Percentiles rank a stretch among this genome's conserved stretches.
Evolutionary conservation across 306 rosid species (phyloP).

Genomic region (Begonia fuchsioides): DNA sequence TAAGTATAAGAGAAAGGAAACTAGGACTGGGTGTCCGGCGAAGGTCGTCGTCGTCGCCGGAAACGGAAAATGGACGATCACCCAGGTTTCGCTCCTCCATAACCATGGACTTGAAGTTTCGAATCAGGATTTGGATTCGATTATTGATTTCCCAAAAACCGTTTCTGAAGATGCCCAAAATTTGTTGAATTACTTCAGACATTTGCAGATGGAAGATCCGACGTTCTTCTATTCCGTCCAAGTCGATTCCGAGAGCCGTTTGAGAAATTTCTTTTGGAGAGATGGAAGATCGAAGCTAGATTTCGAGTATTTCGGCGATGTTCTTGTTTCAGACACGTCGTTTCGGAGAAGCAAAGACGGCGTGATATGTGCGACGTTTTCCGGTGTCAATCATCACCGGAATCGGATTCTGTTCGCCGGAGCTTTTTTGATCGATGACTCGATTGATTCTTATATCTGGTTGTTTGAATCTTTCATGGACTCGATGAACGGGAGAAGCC

Average conservation of each 20-base stretch:
- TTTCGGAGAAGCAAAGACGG: background rate
- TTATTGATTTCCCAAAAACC: no score
- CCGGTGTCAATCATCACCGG: background rate
- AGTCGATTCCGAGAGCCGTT: constrained; percentile 1
- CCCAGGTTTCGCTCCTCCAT: background rate
- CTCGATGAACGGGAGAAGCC: background rate
- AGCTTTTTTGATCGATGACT: constrained; percentile 5
- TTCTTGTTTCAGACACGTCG: background rate
- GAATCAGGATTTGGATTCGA: no score
- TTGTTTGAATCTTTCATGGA: constrained; percentile 1
- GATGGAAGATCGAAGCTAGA: constrained; percentile 1
- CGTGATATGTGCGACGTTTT: background rate
- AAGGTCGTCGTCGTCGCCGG: background rate
- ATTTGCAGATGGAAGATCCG: background rate
- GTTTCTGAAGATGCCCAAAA: constrained; percentile 2
- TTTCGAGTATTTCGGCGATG: background rate
- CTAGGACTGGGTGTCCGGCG: background rate
- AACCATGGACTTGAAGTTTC: constrained; percentile 2
- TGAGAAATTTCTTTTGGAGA: constrained; percentile 1
- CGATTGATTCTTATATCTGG: constrained; percentile 1
- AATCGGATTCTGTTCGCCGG: background rate
- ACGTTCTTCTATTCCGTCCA: constrained; percentile 1
- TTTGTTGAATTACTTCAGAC: background rate
- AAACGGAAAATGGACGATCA: background rate
- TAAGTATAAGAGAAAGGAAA: background rate